phyloP scores from a whole-genome alignment of 2,329 filamentous ascomycete genomes.

The Fusarium globosum region DNA sequence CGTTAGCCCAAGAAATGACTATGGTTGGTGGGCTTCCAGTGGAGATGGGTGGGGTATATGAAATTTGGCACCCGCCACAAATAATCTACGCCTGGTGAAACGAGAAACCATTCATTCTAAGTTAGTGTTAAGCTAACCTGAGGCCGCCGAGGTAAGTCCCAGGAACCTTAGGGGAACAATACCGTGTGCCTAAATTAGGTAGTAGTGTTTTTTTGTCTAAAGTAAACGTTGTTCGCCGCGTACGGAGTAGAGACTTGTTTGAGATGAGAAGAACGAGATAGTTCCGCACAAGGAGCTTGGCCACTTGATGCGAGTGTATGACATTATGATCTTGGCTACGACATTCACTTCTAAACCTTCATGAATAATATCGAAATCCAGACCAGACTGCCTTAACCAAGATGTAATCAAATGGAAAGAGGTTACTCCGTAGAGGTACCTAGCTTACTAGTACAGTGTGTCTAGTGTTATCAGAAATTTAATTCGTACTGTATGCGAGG shows the following conservation, averaged over 20 bases:
- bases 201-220: not conserved
- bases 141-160: constrained; percentile 24
- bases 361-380: not conserved
- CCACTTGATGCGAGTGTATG: not conserved
- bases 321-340: not conserved
- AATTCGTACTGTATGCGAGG: constrained; percentile 22
- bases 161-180: not conserved
- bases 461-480: not conserved
- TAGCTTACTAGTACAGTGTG: constrained; percentile 1
- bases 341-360: not conserved
- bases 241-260: not conserved
- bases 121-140: constrained; percentile 24
- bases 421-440: not conserved
- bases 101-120: constrained; percentile 3
- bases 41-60: constrained; percentile 12
- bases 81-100: constrained; percentile 30
- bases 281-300: not conserved
- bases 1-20: not conserved
- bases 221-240: not conserved
- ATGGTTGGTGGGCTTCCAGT: constrained; percentile 3
- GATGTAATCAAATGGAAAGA: not conserved
- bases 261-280: not conserved
- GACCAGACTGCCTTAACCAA: not conserved
- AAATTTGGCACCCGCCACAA: constrained; percentile 43
- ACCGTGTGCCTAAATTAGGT: not conserved